These are phyloP conservation scores for Noccaea bulbosa DNA, from an alignment of 345 rosid genomes.

Conservation along the genomic window DNA sequence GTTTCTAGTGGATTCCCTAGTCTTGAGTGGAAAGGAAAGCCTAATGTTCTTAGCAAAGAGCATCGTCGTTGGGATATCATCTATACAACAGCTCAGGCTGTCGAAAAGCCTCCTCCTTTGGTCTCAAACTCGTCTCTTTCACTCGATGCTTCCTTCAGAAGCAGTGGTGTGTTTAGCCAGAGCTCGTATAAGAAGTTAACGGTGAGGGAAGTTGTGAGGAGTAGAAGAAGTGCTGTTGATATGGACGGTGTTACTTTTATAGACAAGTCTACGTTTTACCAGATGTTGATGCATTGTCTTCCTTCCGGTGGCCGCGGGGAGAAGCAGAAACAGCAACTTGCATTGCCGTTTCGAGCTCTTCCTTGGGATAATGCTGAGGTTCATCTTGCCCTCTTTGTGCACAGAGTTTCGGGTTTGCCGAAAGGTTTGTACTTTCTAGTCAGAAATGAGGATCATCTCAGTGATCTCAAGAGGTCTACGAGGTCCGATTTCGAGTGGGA, in stretches of 20 bases:
- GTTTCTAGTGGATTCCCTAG: constrained; percentile 40
- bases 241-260: constrained; percentile 78
- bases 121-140: constrained; percentile 32
- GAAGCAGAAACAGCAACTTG: constrained; percentile 60
- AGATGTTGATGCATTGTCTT: constrained; percentile 83
- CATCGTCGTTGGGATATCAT: constrained; percentile 84
- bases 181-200: constrained; percentile 56
- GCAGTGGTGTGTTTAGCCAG: constrained; percentile 55
- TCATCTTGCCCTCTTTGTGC: constrained; percentile 87
- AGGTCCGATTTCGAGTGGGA: constrained; percentile 70
- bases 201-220: constrained; percentile 66
- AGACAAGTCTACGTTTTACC: constrained; percentile 68
- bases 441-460: constrained; percentile 82
- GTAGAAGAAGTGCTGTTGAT: constrained; percentile 89
- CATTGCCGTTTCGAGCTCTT: constrained; percentile 76
- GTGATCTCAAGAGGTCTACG: constrained; percentile 56
- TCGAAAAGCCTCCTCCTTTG: constrained; percentile 62
- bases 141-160: constrained; percentile 47
- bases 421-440: constrained; percentile 82
- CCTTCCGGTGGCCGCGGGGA: constrained; percentile 69
- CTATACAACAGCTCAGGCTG: constrained; percentile 73
- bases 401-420: constrained; percentile 69
- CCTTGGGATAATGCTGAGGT: constrained; percentile 86
- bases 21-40: constrained; percentile 73
- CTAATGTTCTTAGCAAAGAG: constrained; percentile 73